phyloP scores from a whole-genome alignment of 495 filamentous ascomycete genomes.

The Tirmania nivea region DNA sequence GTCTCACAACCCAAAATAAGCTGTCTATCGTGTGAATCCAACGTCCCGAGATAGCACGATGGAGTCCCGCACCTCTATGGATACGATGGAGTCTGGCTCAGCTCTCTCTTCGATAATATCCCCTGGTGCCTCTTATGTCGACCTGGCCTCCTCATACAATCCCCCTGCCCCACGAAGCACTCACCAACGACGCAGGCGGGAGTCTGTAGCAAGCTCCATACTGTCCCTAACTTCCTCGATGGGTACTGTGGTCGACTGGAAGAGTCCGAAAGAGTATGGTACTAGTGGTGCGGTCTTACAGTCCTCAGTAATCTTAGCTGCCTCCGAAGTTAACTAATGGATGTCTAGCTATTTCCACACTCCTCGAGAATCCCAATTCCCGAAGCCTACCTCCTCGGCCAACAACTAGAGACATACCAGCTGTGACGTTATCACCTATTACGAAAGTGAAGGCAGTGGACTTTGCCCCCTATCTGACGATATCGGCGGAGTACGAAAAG shows the following conservation, averaged over 20 bases:
- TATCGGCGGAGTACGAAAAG: constrained; percentile 19
- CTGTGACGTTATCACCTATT: constrained; percentile 80
- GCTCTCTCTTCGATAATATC: not conserved
- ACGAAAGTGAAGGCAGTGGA: constrained; percentile 54
- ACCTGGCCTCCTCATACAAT: not conserved
- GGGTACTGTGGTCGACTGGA: constrained; percentile 16
- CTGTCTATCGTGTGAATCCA: too few relatives aligned
- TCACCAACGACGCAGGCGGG: constrained; percentile 30
- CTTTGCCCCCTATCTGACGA: constrained; percentile 61
- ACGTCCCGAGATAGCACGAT: too few relatives aligned
- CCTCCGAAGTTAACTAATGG: constrained; percentile 37
- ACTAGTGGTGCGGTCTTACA: constrained; percentile 62
- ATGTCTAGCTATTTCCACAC: constrained; percentile 60
- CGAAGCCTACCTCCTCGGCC: constrained; percentile 66
- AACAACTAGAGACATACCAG: constrained; percentile 80
- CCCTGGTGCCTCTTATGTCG: not conserved
- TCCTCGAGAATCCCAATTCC: constrained; percentile 75
- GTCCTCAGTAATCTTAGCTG: constrained; percentile 54
- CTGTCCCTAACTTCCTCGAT: constrained; percentile 30
- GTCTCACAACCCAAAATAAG: not conserved
- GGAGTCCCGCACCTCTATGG: too few relatives aligned
- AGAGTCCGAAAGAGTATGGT: not conserved
- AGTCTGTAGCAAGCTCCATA: constrained; percentile 72
- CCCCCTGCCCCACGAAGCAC: not conserved
- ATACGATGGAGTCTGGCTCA: not conserved